Base-by-base conservation (phyloP, 495 filamentous ascomycete species). In the Lineolata rhizophorae region DNA sequence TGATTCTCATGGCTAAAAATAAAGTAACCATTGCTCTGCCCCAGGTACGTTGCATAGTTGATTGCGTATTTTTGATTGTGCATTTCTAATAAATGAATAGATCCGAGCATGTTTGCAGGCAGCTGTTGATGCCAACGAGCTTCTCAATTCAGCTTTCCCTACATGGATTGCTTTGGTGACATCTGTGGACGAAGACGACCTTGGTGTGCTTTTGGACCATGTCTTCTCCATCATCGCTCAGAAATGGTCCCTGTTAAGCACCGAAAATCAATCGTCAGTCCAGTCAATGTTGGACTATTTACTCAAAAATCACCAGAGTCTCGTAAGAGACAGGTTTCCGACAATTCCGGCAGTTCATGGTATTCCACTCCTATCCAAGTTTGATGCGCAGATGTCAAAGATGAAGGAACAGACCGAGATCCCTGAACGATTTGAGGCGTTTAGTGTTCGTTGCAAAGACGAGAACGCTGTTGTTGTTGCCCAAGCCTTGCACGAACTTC, bases 71-170 rank as follows among this genome's bases (percentile, higher is more conserved):
- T n/a, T 11, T 20, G 9, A 21, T 5, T 5, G 15, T 30, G n/a
- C 30, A 45, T 24, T 31, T 18, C 21, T 37, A n/a, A n/a, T n/a
- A n/a, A n/a, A n/a, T n/a, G n/a, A n/a, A n/a, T n/a, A 87, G 72
- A 79, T 93, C 30, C 76, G 76, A 33, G 80, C 87, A 11, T 93
- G 76, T 47, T 60, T 94, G 11, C 73, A 87, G 38, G 79, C 81
- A 14, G 82, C 84, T 0, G 60, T 95, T 34, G 62, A 72, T 13
- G 67, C 68, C 11, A 59, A 69, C 24, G 66, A 74, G 16, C 60
- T 95, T 16, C 67, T 78, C 31, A 62, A 78, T 37, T 60, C 69
- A 33, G 77, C 80, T 1, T 83, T 95, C 48, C 64, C 63, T 8
- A 77, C 79, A 30, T 99, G 90, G 87, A 65, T 66, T 25, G 55